Base-by-base conservation (phyloP, 805 yeast genomes). In the Candida endomychidarum region DNA sequence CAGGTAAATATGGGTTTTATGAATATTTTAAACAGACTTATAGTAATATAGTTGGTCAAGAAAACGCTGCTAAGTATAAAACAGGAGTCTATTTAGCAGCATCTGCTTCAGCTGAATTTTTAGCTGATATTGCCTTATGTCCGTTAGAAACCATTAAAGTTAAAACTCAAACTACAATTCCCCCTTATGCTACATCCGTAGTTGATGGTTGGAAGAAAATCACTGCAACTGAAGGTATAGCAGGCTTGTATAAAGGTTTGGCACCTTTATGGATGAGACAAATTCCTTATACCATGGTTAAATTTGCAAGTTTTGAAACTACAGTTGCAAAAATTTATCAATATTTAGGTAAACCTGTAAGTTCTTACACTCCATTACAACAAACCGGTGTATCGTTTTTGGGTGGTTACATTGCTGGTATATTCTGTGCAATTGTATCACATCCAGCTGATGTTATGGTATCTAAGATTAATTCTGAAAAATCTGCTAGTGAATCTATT, bases 381-480 rank as follows among this genome's bases (percentile, higher is more conserved):
- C 97, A 93, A 67, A 91, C 96, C 16, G 95, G 96, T 37, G 96
- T 93, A 28, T 87, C 96, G 17, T 93, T 91, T 70, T 71, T 81
- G 34, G 96, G 96, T 63, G 98, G 99, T 61, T 91, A 91, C 70
- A 78, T 91, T 58, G 99, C 98, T 8, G 99, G 98, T 81, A 82
- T 93, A 41, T 79, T 90, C 70, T 91, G 97, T 73, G 98, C 99
- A 6, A 70, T 85, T 38, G 93, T 90, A 12, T 90, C 97, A 19
- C 97, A 93, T 63, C 99, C 99, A 15, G 98, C 98, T n/a, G 99
- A 91, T 65, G 97, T 91, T 23, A 83, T 93, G 96, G 98, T 91
- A 18, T 86, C 96, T 35, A 86, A 89, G 75, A 80, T 93, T 56
- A 90, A 87, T 61, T 75, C 83, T 45, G 89, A 80, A 53, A 80